Evolutionary conservation across 805 yeast species (phyloP), one percentile per base, ranked within the genome.

Genomic region (Starmerella davenportii): DNA sequence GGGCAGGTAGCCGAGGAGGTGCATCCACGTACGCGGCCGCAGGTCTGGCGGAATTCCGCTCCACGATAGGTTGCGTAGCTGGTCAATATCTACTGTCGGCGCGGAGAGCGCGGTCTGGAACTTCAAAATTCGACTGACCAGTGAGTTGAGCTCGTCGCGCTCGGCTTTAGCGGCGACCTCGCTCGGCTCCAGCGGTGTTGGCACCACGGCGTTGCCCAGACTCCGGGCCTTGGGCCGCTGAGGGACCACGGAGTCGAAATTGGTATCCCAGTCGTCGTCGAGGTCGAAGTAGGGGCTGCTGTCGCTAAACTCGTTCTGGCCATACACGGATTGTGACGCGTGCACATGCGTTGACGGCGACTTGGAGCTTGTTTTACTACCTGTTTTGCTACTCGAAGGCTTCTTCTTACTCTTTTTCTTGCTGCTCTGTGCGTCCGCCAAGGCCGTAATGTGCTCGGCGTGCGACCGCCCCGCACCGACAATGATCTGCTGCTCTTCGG

Each of bases 211-310:
- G 30, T 42, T 29, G 39, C 42, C 30, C 41, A 45, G 39, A 39
- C 37, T 33, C 38, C 43, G 24, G 41, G 51, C 39, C 4, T 5
- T 25, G 11, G 37, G 39, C 28, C 28, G 40, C 21, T 55, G 45
- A 36, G 52, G 49, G 27, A 51, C 51, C 4, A 57, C 55, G 21
- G 42, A 25, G 30, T 68, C 72, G 39, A 69, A 74, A 33, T 74
- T 76, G 11, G 87, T 92, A 55, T 82, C 87, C 95, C 95, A 84
- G 57, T 82, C 95, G 49, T 79, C 93, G 54, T 84, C 94, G 41
- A 76, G 61, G 53, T 84, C 93, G 33, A 73, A 63, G 52, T 76
- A 77, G 40, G 58, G 35, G 41, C 56, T 57, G 11, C 35, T 20
- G 31, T 39, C 48, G 21, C 27, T 21, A 16, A 42, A 37, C 19